A percentile compares a stretch with the other conserved stretches of the same genome.
These are phyloP conservation scores for Abelmoschus esculentus DNA, from an alignment of 345 rosid species.

Conservation along the genomic window DNA sequence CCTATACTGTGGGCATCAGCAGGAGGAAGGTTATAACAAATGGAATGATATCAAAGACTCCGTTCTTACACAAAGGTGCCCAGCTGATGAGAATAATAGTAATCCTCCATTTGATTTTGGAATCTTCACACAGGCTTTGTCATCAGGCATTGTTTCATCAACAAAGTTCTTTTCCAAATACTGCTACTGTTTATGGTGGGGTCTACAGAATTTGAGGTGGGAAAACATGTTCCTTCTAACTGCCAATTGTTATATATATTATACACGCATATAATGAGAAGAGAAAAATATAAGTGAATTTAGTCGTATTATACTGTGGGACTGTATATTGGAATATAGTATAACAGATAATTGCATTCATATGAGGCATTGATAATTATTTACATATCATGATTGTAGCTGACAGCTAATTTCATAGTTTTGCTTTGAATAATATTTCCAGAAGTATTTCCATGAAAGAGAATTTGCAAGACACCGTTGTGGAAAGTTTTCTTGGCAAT, in stretches of 20 bases:
- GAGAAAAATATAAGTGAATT: neutral
- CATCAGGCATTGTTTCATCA: conserved; percentile 68
- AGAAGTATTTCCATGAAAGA: neutral
- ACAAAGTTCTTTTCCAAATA: conserved; percentile 63
- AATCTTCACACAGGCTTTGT: conserved; percentile 53
- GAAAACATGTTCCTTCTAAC: neutral
- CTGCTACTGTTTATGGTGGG: conserved; percentile 98
- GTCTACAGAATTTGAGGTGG: conserved; percentile 92
- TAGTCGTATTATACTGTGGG: neutral
- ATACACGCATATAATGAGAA: neutral
- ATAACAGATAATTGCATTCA: neutral
- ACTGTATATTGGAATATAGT: neutral
- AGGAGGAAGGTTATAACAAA: conserved; percentile 29
- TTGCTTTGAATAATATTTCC: conserved; percentile 3
- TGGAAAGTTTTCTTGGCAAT: neutral
- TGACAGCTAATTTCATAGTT: neutral
- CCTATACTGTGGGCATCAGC: conserved; percentile 69
- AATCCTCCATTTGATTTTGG: conserved; percentile 64
- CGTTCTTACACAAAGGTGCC: conserved; percentile 33
- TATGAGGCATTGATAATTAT: neutral
- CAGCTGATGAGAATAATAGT: conserved; percentile 23
- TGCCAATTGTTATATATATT: neutral
- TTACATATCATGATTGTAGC: no score
- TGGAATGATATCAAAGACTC: conserved; percentile 36
- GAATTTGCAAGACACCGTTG: neutral